Evolutionary conservation across 2,329 filamentous ascomycete species (phyloP).

Genomic region (Xylariaceae sp.): DNA sequence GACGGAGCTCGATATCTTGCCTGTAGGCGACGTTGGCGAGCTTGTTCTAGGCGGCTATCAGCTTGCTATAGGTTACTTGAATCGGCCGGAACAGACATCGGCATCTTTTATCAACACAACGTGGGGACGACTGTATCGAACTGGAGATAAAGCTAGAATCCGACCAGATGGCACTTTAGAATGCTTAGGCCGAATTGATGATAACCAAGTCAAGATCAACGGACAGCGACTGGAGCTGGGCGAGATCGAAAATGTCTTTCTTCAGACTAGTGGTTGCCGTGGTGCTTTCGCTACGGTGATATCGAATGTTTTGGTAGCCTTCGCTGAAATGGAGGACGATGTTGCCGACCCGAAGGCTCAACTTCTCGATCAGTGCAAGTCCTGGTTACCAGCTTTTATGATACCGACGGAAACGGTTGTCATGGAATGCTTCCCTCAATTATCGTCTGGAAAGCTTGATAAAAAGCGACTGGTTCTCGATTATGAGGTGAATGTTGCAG

Average conservation of each 20-base stretch:
- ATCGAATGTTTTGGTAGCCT: slow-evolving; percentile 66
- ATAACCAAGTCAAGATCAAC: slow-evolving; percentile 80
- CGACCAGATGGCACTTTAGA: slow-evolving; percentile 67
- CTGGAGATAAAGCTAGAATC: slow-evolving; percentile 77
- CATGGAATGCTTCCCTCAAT: slow-evolving; percentile 61
- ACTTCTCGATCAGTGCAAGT: slow-evolving; percentile 58
- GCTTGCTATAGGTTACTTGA: slow-evolving; percentile 76
- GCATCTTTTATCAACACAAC: slow-evolving; percentile 65
- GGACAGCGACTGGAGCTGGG: slow-evolving; percentile 80
- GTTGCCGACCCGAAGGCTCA: slow-evolving; percentile 34
- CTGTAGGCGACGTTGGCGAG: slow-evolving; percentile 68
- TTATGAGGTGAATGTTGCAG: slow-evolving; percentile 34
- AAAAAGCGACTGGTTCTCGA: slow-evolving; percentile 57
- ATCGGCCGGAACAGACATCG: slow-evolving; percentile 70
- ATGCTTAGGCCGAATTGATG: slow-evolving; percentile 73
- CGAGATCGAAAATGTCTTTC: slow-evolving; percentile 68
- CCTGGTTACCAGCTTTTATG: slow-evolving; percentile 82
- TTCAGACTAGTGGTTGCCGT: slow-evolving; percentile 59
- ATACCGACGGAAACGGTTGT: slow-evolving; percentile 69
- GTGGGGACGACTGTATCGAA: slow-evolving; percentile 73
- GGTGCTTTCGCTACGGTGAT: slow-evolving; percentile 65
- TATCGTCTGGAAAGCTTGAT: slow-evolving; percentile 83
- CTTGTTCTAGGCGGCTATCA: slow-evolving; percentile 78
- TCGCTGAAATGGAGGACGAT: slow-evolving; percentile 55
- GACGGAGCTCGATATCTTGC: slow-evolving; percentile 49